phyloP scores from a whole-genome alignment of 176 grass and related monocot genomes.

The Pharus latifolius region DNA sequence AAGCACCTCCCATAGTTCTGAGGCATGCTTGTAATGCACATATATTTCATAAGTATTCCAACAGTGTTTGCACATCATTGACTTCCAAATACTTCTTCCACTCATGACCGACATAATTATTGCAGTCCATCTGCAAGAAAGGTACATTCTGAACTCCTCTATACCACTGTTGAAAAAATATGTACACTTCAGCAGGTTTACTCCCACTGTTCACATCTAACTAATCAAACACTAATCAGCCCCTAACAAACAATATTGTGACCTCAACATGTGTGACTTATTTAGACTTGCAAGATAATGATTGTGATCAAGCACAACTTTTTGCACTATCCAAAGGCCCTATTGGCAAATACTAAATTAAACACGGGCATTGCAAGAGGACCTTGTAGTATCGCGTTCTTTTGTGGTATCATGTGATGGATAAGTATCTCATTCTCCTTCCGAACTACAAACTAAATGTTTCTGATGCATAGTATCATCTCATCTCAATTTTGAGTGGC shows the following conservation, averaged over 20 bases:
- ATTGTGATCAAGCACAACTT: background rate
- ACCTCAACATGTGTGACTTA: background rate
- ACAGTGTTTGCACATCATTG: background rate
- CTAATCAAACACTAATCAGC: background rate
- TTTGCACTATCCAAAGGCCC: background rate
- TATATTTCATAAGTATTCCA: constrained; percentile 12
- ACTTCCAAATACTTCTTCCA: background rate
- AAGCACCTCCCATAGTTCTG: too few relatives aligned
- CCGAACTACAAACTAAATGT: too few relatives aligned
- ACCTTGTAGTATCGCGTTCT: too few relatives aligned
- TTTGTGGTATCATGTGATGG: too few relatives aligned
- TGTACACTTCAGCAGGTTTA: background rate
- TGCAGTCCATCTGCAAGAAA: background rate
- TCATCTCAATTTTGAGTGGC: too few relatives aligned
- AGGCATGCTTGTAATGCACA: too few relatives aligned
- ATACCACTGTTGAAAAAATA: background rate
- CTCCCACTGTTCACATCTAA: background rate
- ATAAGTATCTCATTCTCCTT: too few relatives aligned
- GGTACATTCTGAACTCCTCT: background rate
- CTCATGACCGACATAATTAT: background rate
- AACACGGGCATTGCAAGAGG: background rate
- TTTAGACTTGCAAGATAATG: background rate
- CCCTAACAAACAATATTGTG: background rate
- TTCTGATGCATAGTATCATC: too few relatives aligned
- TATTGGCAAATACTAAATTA: background rate